A percentile compares a stretch with the other conserved stretches of the same genome.
Conservation (phyloP, 2,329 filamentous ascomycete species). For the Pezicula carpinea region DNA sequence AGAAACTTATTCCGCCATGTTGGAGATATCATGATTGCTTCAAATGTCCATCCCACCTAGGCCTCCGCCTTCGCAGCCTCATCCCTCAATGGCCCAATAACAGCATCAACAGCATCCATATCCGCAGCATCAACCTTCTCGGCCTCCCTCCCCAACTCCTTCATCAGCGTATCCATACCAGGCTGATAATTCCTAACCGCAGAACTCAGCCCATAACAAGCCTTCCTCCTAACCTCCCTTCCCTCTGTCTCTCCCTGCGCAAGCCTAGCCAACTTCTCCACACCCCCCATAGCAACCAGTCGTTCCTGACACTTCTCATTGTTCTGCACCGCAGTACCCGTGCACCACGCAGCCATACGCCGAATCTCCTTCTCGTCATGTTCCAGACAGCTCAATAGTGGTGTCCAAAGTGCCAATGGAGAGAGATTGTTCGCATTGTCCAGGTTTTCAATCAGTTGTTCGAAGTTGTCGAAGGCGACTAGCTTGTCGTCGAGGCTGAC, state of each 20-base stretch:
- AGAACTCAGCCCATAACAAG: constrained; percentile 82
- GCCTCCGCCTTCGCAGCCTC: constrained; percentile 28
- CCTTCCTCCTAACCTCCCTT: constrained; percentile 72
- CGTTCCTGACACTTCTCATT: constrained; percentile 81
- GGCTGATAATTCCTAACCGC: constrained; percentile 87
- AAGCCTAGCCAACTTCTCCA: constrained; percentile 65
- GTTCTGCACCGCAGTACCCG: constrained; percentile 94
- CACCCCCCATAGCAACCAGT: constrained; percentile 55
- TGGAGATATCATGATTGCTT: background rate
- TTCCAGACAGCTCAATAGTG: constrained; percentile 66
- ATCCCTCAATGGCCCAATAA: constrained; percentile 65
- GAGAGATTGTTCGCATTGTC: constrained; percentile 97
- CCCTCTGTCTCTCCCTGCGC: constrained; percentile 55
- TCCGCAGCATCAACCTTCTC: constrained; percentile 71
- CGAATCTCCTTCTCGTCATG: constrained; percentile 68
- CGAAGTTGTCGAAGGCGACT: constrained; percentile 89
- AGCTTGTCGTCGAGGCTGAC: constrained; percentile 71
- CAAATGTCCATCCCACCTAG: background rate
- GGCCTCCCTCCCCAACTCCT: constrained; percentile 51
- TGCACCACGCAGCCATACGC: constrained; percentile 87
- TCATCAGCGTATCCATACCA: constrained; percentile 64
- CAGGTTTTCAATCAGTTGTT: constrained; percentile 84
- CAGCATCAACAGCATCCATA: constrained; percentile 78
- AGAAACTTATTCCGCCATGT: background rate
- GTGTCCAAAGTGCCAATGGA: constrained; percentile 74